Evolutionary conservation across 208 protist species (phyloP).

Genomic region (Leishmania tropica): DNA sequence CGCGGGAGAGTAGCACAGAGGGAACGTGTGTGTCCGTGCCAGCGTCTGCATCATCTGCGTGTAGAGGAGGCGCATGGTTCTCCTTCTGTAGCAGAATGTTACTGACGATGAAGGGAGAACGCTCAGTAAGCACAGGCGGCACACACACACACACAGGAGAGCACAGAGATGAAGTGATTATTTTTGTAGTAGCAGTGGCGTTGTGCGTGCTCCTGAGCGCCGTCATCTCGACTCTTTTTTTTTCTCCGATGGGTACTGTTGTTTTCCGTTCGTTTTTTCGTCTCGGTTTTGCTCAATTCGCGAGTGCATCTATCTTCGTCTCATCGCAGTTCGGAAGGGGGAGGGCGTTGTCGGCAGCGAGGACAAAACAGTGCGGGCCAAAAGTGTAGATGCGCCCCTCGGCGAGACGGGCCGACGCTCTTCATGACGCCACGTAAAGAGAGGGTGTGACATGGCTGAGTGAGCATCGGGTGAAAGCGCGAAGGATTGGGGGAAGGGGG

Average conservation of each 20-base stretch:
- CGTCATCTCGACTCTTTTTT: neutral
- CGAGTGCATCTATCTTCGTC: neutral
- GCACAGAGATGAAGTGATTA: neutral
- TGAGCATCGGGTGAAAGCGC: neutral
- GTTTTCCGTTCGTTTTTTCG: neutral
- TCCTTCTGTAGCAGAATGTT: neutral
- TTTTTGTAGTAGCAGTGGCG: neutral
- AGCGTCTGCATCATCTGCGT: neutral
- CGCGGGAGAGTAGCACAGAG: neutral
- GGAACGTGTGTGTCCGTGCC: neutral
- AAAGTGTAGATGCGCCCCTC: neutral
- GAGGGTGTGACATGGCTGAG: neutral
- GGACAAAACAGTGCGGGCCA: too few species aligned
- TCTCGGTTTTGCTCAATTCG: neutral
- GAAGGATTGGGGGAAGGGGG: neutral
- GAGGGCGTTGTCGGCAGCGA: neutral
- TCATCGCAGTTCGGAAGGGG: neutral
- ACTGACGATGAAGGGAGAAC: neutral
- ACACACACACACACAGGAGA: neutral
- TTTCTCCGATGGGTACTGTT: neutral
- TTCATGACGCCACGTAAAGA: neutral
- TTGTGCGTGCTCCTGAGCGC: neutral
- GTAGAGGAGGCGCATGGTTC: neutral
- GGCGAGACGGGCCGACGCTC: neutral
- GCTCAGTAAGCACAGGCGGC: neutral